phyloP scores from a whole-genome alignment of 2,329 filamentous ascomycete species.

The Ceratocystis cubensis region DNA sequence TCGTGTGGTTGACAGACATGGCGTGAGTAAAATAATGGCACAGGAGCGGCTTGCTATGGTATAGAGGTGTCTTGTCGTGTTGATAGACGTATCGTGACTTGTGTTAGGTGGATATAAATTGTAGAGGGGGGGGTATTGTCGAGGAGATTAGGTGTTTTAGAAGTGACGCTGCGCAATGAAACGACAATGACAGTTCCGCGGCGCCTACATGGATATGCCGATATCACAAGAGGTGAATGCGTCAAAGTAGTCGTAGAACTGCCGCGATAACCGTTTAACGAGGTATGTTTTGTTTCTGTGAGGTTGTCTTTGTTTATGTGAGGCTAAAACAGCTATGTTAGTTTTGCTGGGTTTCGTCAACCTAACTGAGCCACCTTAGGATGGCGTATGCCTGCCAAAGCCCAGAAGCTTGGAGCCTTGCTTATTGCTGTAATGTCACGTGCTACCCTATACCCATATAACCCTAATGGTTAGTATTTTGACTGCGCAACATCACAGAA shows the following conservation, averaged over 20 bases:
- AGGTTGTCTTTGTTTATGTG: too few relatives aligned
- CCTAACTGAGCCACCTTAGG: not conserved
- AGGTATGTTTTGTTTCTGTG: too few relatives aligned
- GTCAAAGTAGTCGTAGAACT: not conserved
- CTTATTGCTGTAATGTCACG: not conserved
- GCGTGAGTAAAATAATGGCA: not conserved
- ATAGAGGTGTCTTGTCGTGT: not conserved
- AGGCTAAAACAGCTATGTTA: too few relatives aligned
- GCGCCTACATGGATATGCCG: not conserved
- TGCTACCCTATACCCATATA: not conserved
- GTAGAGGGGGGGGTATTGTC: not conserved
- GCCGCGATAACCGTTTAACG: not conserved
- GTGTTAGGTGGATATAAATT: not conserved
- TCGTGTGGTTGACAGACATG: slow-evolving; percentile 27
- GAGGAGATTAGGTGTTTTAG: not conserved
- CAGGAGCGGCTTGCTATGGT: not conserved
- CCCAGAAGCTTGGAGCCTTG: not conserved
- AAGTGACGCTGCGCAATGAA: not conserved
- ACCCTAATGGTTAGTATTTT: not conserved
- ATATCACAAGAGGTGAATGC: not conserved
- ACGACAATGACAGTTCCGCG: not conserved
- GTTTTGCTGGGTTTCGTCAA: not conserved
- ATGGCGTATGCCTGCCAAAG: not conserved
- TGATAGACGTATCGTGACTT: too few relatives aligned
- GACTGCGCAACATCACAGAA: not conserved